Conservation (phyloP, 352 stramenopile genomes). For the Phytophthora nicotianae region DNA sequence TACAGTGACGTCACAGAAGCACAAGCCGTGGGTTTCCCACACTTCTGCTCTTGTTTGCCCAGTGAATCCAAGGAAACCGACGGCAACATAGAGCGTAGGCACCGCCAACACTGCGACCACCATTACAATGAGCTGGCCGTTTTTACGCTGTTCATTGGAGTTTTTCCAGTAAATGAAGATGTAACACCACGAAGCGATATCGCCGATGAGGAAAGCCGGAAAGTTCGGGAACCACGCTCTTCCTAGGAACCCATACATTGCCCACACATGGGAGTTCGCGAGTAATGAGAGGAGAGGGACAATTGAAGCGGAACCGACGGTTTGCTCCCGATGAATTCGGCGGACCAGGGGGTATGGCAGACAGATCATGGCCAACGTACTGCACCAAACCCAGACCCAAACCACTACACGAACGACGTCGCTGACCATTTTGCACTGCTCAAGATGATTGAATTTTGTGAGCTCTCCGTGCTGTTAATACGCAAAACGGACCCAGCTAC, state of each 20-base stretch:
- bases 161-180: background rate
- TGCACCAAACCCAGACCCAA: conserved; percentile 2
- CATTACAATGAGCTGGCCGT: background rate
- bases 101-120: background rate
- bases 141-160: background rate
- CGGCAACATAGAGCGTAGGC: conserved; percentile 3
- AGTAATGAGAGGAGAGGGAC: conserved; percentile 2
- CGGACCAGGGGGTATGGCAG: background rate
- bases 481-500: too few species aligned
- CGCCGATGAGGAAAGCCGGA: background rate
- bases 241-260: background rate
- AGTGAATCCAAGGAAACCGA: conserved; percentile 1
- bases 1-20: background rate
- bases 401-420: background rate
- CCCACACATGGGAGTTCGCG: conserved; percentile 5
- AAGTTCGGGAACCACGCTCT: conserved; percentile 2
- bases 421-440: too few species aligned
- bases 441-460: too few species aligned
- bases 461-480: too few species aligned
- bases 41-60: conserved; percentile 2
- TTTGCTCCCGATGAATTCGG: background rate
- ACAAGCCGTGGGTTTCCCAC: background rate
- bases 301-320: background rate
- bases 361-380: background rate
- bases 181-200: background rate